Evolutionary conservation across 495 filamentous ascomycete genomes (phyloP).

Genomic region (Bombardia bombarda): DNA sequence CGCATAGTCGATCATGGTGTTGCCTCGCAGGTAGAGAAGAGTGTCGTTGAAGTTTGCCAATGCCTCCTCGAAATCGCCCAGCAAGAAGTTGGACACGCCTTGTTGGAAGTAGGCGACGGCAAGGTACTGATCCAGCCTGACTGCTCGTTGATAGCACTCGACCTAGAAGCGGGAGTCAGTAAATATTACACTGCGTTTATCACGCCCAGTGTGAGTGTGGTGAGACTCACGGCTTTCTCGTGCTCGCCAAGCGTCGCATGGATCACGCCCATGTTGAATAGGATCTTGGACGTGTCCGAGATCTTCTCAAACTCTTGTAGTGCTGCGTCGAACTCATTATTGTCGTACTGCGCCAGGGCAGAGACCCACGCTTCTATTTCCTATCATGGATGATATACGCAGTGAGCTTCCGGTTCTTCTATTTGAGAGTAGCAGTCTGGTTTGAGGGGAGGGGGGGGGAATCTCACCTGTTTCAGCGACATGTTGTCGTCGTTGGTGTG

Average conservation of each 20-base stretch:
- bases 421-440: too few relatives aligned
- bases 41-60: slow-evolving; percentile 99
- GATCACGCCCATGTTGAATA: slow-evolving; percentile 98
- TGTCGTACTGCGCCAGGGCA: slow-evolving; percentile 86
- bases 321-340: slow-evolving; percentile 88
- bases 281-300: slow-evolving; percentile 93
- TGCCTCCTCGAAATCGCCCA: slow-evolving; percentile 96
- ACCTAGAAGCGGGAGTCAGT: slow-evolving; percentile 50
- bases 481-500: too few relatives aligned
- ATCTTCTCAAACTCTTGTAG: slow-evolving; percentile 76
- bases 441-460: not conserved
- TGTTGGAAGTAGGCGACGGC: slow-evolving; percentile 98
- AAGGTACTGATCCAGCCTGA: slow-evolving; percentile 85
- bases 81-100: slow-evolving; percentile 94
- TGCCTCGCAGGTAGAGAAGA: slow-evolving; percentile 86
- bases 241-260: slow-evolving; percentile 97
- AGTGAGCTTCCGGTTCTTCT: too few relatives aligned
- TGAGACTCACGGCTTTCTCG: slow-evolving; percentile 81
- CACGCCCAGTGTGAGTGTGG: not conserved
- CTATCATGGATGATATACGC: slow-evolving; percentile 38
- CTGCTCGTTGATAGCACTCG: slow-evolving; percentile 86
- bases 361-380: slow-evolving; percentile 99
- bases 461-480: slow-evolving; percentile 70
- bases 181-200: too few relatives aligned
- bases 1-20: slow-evolving; percentile 96